These are phyloP conservation scores for Metschnikowia borealis DNA, from an alignment of 805 yeast species.

Conservation along the genomic window DNA sequence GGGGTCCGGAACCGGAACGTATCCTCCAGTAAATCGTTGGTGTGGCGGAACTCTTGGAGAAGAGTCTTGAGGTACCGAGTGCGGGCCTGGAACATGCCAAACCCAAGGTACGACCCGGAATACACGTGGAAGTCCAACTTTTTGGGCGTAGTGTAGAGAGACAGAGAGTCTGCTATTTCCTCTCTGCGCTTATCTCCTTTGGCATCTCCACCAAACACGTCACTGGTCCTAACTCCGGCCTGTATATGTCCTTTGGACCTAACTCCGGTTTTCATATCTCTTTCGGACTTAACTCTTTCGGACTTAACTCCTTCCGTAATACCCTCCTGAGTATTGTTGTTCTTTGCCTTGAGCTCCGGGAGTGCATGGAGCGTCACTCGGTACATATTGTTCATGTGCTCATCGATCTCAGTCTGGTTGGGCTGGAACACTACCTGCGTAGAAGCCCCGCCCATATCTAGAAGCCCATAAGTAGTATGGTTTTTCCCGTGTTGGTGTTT, in stretches of 20 bases:
- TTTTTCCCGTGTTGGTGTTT: conserved; percentile 40
- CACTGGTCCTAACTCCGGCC: no score
- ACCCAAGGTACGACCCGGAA: conserved; percentile 56
- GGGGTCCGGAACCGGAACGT: conserved; percentile 24
- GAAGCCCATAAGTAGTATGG: conserved; percentile 50
- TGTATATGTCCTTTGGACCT: no score
- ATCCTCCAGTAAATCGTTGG: conserved; percentile 14
- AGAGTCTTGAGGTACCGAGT: conserved; percentile 40
- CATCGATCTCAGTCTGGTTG: conserved; percentile 39
- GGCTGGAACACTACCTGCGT: conserved; percentile 66
- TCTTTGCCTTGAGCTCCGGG: conserved; percentile 18
- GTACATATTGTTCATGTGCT: conserved; percentile 45
- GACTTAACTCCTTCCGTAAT: background rate
- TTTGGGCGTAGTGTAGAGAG: background rate
- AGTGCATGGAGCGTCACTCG: conserved; percentile 40
- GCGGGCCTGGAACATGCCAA: conserved; percentile 58
- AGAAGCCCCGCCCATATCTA: conserved; percentile 65
- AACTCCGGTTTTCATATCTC: no score
- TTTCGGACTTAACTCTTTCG: no score
- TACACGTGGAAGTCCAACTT: conserved; percentile 39
- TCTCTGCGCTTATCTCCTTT: no score
- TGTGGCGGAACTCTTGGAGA: conserved; percentile 19
- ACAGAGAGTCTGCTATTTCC: background rate
- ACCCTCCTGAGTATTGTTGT: no score
- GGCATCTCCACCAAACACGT: no score